These are phyloP conservation scores for Microascus cirrosus DNA, from an alignment of 2,329 filamentous ascomycete species.

Conservation along the genomic window DNA sequence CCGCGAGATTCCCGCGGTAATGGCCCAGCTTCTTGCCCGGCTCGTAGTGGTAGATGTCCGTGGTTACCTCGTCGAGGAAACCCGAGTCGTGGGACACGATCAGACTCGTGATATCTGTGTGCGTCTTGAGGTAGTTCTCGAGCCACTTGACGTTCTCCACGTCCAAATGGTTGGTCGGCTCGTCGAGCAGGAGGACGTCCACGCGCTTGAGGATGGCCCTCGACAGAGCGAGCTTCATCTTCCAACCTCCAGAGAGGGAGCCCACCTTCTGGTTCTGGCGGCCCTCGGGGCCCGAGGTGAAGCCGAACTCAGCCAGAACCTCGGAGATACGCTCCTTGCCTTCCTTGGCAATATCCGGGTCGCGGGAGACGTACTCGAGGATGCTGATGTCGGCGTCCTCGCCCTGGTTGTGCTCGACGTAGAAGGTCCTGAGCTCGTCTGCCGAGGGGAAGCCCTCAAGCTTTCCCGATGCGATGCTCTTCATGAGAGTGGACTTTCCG, in stretches of 20 bases:
- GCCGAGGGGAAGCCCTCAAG: conserved; percentile 92
- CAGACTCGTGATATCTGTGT: conserved; percentile 91
- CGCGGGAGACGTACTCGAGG: conserved; percentile 82
- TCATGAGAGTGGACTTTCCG: conserved; percentile 98
- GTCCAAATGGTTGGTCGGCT: conserved; percentile 98
- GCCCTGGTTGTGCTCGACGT: conserved; percentile 98
- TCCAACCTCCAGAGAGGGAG: conserved; percentile 95
- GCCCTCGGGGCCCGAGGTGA: conserved; percentile 80
- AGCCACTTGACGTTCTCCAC: conserved; percentile 95
- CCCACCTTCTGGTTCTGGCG: conserved; percentile 84
- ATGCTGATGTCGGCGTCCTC: conserved; percentile 96
- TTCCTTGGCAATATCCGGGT: conserved; percentile 72
- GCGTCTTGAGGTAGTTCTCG: conserved; percentile 87
- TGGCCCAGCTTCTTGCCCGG: conserved; percentile 82
- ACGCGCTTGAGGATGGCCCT: conserved; percentile 93
- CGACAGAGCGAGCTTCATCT: conserved; percentile 97
- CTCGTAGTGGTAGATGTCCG: conserved; percentile 98
- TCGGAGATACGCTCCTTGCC: conserved; percentile 70
- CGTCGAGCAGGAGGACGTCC: conserved; percentile 93
- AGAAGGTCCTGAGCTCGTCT: conserved; percentile 88
- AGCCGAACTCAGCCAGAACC: conserved; percentile 86
- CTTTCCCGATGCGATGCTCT: conserved; percentile 89
- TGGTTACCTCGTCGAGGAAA: conserved; percentile 95
- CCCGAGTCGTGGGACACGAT: conserved; percentile 98
- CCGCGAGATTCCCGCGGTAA: conserved; percentile 73